Conservation (phyloP, 176 grass and related monocot species). For the Triticum urartu region DNA sequence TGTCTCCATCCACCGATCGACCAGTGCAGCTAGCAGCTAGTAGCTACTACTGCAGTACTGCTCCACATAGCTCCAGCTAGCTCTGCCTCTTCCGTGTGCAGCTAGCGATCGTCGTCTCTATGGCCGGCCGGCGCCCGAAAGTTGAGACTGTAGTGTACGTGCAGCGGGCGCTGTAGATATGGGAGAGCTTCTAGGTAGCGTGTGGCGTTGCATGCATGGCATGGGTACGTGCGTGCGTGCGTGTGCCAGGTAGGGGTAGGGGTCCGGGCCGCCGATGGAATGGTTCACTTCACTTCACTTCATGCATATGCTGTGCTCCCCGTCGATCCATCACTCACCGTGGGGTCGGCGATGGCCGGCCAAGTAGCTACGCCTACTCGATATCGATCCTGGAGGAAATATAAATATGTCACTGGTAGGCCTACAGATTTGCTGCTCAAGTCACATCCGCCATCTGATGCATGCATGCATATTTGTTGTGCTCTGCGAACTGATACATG, state of each 20-base stretch:
- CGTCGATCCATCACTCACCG: background rate
- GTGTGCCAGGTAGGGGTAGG: background rate
- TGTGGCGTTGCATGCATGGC: background rate
- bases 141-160: background rate
- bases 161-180: background rate
- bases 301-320: background rate
- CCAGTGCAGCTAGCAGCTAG: too few relatives aligned
- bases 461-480: background rate
- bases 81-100: background rate
- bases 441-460: background rate
- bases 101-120: background rate
- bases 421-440: background rate
- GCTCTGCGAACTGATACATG: too few relatives aligned
- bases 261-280: constrained; percentile 18
- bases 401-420: background rate
- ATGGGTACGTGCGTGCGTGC: background rate
- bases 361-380: background rate
- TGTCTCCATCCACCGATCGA: background rate
- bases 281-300: constrained; percentile 5
- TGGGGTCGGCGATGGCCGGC: background rate
- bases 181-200: background rate
- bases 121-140: background rate
- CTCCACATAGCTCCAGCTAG: background rate
- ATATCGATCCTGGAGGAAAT: background rate
- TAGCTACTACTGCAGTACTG: background rate